A percentile compares a stretch with the other conserved stretches of the same genome.
phyloP scores from a whole-genome alignment of 306 rosid species.

The Castanea sativa region DNA sequence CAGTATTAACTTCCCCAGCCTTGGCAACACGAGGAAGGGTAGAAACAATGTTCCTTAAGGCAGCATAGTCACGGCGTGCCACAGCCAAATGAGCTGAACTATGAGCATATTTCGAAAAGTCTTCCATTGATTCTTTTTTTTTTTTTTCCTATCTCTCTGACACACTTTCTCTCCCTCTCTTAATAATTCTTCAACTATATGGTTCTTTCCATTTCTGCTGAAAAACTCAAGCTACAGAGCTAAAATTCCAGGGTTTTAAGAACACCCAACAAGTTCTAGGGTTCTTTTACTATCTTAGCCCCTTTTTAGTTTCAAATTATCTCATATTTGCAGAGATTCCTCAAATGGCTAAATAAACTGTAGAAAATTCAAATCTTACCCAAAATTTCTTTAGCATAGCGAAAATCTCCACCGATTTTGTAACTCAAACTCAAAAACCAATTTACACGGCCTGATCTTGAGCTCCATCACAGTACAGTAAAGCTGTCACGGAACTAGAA shows the following conservation, averaged over 20 bases:
- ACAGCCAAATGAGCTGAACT: conserved; percentile 93
- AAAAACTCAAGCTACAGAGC: conserved; percentile 20
- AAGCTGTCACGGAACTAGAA: conserved; percentile 36
- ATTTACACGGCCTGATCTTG: conserved; percentile 31
- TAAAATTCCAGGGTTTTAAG: conserved; percentile 17
- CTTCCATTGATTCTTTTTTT: conserved; percentile 58
- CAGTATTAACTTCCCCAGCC: conserved; percentile 77
- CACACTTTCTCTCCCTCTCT: conserved; percentile 2
- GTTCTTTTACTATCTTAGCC: conserved; percentile 19
- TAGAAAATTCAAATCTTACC: conserved; percentile 14
- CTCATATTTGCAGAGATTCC: conserved; percentile 11
- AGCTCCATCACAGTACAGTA: conserved; percentile 22
- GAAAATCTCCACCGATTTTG: conserved; percentile 12
- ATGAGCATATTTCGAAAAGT: conserved; percentile 67
- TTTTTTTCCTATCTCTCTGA: conserved; percentile 27
- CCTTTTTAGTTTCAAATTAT: conserved; percentile 28
- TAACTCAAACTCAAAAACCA: conserved; percentile 25
- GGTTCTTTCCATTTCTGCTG: conserved; percentile 39
- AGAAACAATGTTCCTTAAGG: conserved; percentile 58
- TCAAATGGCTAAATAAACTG: conserved; percentile 14
- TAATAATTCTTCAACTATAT: conserved; percentile 31
- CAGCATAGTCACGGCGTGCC: conserved; percentile 64
- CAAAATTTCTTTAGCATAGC: conserved; percentile 25
- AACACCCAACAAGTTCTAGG: conserved; percentile 30
- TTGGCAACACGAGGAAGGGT: conserved; percentile 75